phyloP scores from a whole-genome alignment of 225 moss, liverwort and hornwort species.

The Asterella californica region DNA sequence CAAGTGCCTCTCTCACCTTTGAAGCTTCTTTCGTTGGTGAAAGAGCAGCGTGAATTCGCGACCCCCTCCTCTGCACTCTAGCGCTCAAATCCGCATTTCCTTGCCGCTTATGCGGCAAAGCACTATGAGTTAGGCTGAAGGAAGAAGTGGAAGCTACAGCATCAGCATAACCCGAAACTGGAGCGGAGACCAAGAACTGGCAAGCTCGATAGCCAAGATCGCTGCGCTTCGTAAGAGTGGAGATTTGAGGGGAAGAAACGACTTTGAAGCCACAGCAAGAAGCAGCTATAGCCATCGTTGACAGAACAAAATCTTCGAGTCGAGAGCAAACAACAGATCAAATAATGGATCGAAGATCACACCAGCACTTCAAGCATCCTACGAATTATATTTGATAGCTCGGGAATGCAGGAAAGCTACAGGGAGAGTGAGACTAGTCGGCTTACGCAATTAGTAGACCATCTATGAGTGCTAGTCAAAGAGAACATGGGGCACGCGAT shows the following conservation, averaged over 20 bases:
- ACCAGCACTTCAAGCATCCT: no score
- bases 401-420: neutral
- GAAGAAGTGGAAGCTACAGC: neutral
- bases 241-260: slow-evolving; percentile 7
- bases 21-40: slow-evolving; percentile 53
- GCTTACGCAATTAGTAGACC: neutral
- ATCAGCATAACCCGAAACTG: neutral
- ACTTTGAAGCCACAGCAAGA: slow-evolving; percentile 19
- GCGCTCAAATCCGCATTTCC: neutral
- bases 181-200: neutral
- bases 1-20: slow-evolving; percentile 44
- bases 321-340: neutral
- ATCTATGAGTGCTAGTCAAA: neutral
- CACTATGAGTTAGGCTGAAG: neutral
- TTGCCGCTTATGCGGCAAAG: neutral
- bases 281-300: slow-evolving; percentile 6
- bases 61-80: slow-evolving; percentile 20
- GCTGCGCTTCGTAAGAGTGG: slow-evolving; percentile 13
- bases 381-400: neutral
- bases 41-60: slow-evolving; percentile 49
- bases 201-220: neutral
- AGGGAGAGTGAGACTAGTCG: neutral
- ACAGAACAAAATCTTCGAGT: slow-evolving; percentile 6
- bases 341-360: neutral
- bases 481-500: neutral